phyloP scores from a whole-genome alignment of 257 asterid species.

The Solanum rostratum region DNA sequence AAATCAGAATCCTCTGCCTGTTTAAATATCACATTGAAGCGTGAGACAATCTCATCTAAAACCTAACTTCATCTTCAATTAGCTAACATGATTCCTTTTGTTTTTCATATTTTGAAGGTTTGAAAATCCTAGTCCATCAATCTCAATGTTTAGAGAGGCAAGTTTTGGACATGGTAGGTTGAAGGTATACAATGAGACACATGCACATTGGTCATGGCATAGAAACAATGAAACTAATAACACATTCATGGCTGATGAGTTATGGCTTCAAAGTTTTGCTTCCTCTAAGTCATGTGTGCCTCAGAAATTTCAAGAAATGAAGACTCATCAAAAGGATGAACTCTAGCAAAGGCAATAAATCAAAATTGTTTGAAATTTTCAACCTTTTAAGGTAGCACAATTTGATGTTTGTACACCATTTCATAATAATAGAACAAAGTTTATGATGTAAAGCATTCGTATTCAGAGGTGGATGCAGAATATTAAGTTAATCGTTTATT shows the following conservation, averaged over 20 bases:
- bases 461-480: background rate
- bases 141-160: constrained; percentile 47
- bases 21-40: background rate
- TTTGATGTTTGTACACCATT: background rate
- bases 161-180: constrained; percentile 89
- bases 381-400: background rate
- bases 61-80: background rate
- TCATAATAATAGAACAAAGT: background rate
- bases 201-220: constrained; percentile 84
- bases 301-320: background rate
- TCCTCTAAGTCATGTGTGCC: constrained; percentile 21
- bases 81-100: background rate
- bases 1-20: background rate
- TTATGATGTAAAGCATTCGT: background rate
- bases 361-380: background rate
- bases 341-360: background rate
- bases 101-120: constrained; percentile 20
- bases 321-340: constrained; percentile 7
- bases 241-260: constrained; percentile 27
- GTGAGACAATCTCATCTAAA: background rate
- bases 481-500: background rate
- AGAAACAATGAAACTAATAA: constrained; percentile 37
- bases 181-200: constrained; percentile 41
- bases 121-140: constrained; percentile 42
- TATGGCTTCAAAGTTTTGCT: constrained; percentile 51